phyloP scores from a whole-genome alignment of 345 rosid genomes.

The Ceriops zippeliana region DNA sequence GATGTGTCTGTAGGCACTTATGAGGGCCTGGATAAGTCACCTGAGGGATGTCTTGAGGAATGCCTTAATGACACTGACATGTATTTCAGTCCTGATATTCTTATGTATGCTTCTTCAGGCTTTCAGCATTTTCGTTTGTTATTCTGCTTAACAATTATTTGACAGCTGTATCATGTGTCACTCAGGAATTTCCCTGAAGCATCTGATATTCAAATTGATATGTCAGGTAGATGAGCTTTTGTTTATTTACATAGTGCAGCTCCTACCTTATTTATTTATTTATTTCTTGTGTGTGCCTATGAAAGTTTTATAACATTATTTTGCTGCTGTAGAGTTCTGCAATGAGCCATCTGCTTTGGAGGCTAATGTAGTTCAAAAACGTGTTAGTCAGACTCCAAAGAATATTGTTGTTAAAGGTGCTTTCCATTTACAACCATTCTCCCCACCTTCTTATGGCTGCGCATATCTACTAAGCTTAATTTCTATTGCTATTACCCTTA shows the following conservation, averaged over 20 bases:
- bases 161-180: constrained; percentile 20
- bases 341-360: constrained; percentile 40
- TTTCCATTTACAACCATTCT: not conserved
- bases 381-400: constrained; percentile 45
- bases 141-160: constrained; percentile 19
- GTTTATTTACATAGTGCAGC: not conserved
- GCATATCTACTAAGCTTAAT: not conserved
- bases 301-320: constrained; percentile 8
- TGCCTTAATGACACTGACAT: constrained; percentile 66
- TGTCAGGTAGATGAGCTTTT: constrained; percentile 41
- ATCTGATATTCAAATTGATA: constrained; percentile 52
- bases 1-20: constrained; percentile 48
- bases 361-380: constrained; percentile 46
- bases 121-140: constrained; percentile 18
- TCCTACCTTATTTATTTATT: not conserved
- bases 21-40: constrained; percentile 51
- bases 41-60: constrained; percentile 67
- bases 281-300: not conserved
- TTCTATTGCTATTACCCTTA: not conserved
- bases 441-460: not conserved
- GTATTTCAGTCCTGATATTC: constrained; percentile 38
- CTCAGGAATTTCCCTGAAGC: constrained; percentile 49
- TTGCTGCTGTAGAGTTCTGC: constrained; percentile 47
- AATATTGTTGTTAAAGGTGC: constrained; percentile 78
- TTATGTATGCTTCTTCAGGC: constrained; percentile 50